These are phyloP conservation scores for Leucosporidium creatinivorum DNA, from an alignment of 768 basidiomycete genomes.

Conservation along the genomic window DNA sequence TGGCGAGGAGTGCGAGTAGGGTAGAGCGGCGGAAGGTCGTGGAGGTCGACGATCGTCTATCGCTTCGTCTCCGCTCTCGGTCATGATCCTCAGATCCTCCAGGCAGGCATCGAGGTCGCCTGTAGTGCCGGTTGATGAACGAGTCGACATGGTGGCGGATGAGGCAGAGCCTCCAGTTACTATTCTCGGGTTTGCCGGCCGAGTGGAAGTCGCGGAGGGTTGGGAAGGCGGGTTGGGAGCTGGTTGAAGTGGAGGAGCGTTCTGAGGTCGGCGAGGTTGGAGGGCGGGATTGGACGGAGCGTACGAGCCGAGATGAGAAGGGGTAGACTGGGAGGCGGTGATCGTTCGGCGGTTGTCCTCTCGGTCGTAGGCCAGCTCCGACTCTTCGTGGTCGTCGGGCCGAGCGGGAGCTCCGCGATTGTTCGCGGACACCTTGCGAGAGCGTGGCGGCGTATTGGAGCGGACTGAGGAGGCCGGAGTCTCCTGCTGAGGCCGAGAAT, in stretches of 20 bases:
- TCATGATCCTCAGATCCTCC: conserved; percentile 19
- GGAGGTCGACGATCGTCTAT: not conserved
- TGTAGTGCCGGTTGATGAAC: too few relatives aligned
- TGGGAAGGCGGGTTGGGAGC: not conserved
- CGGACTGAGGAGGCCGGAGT: not conserved
- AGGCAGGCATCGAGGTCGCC: conserved; percentile 21
- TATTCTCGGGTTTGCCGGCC: not conserved
- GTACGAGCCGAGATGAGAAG: not conserved
- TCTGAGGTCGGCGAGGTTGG: not conserved
- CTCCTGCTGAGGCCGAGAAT: not conserved
- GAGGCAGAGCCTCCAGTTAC: too few relatives aligned
- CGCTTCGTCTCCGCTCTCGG: conserved; percentile 8
- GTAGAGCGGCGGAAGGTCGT: not conserved
- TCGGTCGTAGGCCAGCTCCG: not conserved
- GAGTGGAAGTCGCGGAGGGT: not conserved
- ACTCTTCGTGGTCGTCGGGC: not conserved
- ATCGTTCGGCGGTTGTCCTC: conserved; percentile 13
- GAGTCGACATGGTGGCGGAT: too few relatives aligned
- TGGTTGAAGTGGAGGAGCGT: not conserved
- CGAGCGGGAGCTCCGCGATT: not conserved
- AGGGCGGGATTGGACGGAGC: not conserved
- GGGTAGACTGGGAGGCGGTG: conserved; percentile 13
- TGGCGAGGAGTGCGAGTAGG: conserved; percentile 10
- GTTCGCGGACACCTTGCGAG: not conserved
- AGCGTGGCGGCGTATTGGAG: not conserved